Percentiles rank a stretch among this genome's conserved stretches.
These are phyloP conservation scores for Xylariales sp. DNA, from an alignment of 2,329 filamentous ascomycete species.

Conservation along the genomic window DNA sequence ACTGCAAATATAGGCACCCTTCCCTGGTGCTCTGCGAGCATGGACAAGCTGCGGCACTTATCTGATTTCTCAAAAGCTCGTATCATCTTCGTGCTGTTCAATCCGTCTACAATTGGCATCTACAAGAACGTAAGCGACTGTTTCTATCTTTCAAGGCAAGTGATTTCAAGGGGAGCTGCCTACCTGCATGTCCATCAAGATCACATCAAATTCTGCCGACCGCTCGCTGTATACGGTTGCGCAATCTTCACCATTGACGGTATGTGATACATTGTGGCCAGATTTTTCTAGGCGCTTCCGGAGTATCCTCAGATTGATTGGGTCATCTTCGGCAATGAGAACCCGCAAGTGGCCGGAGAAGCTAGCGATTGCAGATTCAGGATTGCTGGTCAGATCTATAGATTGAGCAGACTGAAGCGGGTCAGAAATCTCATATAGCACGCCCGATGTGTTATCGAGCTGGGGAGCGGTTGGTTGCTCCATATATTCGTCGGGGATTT, in stretches of 20 bases:
- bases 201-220: conserved; percentile 63
- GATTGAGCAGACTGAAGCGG: too few relatives aligned
- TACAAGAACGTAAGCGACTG: conserved; percentile 25
- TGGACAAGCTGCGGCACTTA: conserved; percentile 47
- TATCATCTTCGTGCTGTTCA: conserved; percentile 80
- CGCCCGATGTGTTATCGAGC: conserved; percentile 24
- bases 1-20: conserved; percentile 81
- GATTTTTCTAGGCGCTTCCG: conserved; percentile 74
- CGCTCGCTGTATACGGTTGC: conserved; percentile 64
- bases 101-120: conserved; percentile 91
- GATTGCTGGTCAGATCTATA: too few relatives aligned
- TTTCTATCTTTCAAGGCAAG: too few relatives aligned
- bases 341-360: conserved; percentile 47
- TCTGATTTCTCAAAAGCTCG: conserved; percentile 61
- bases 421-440: conserved; percentile 34
- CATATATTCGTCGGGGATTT: conserved; percentile 42
- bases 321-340: conserved; percentile 82
- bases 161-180: too few relatives aligned
- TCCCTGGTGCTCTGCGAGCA: conserved; percentile 54
- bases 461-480: conserved; percentile 28
- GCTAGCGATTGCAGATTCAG: background rate
- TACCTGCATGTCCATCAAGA: conserved; percentile 93
- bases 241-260: conserved; percentile 82
- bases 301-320: conserved; percentile 79
- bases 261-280: conserved; percentile 67